These are phyloP conservation scores for Xylariaceae sp. DNA, from an alignment of 2,329 filamentous ascomycete species.

Conservation along the genomic window DNA sequence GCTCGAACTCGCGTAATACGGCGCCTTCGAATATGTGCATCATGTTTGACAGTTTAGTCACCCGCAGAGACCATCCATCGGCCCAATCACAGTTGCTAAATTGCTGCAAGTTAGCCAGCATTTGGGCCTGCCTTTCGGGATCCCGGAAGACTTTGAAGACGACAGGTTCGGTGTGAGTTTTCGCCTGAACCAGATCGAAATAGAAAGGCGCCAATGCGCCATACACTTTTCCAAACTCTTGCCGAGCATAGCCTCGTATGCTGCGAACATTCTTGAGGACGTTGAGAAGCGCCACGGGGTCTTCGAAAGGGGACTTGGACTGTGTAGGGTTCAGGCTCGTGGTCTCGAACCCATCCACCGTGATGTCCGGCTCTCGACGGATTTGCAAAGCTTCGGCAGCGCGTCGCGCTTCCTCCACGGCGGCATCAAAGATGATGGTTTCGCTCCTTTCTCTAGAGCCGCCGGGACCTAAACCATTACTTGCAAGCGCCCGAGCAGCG, in stretches of 20 bases:
- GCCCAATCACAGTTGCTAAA: conserved; percentile 81
- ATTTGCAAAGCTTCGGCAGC: conserved; percentile 35
- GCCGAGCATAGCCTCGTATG: conserved; percentile 74
- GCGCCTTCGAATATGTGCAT: conserved; percentile 83
- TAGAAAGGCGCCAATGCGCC: conserved; percentile 86
- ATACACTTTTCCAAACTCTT: conserved; percentile 89
- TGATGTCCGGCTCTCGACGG: conserved; percentile 27
- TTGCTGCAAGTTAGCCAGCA: conserved; percentile 72
- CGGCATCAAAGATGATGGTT: conserved; percentile 66
- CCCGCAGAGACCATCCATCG: conserved; percentile 64
- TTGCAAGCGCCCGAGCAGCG: conserved; percentile 30
- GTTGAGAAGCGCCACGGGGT: conserved; percentile 60
- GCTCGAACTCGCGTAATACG: conserved; percentile 85
- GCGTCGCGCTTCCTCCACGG: conserved; percentile 58
- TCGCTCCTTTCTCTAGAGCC: conserved; percentile 37
- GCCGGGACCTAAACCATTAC: conserved; percentile 18
- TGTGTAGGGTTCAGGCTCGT: conserved; percentile 50
- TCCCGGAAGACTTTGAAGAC: conserved; percentile 84
- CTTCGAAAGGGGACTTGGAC: conserved; percentile 44
- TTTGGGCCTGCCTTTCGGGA: conserved; percentile 83
- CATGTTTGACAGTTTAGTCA: conserved; percentile 69
- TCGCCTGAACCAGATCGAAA: conserved; percentile 67
- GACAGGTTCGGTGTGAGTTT: conserved; percentile 71
- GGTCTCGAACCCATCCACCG: conserved; percentile 71
- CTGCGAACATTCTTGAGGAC: conserved; percentile 69